Evolutionary conservation across 2,329 filamentous ascomycete species (phyloP), one percentile per base, ranked within the genome.

Genomic region (Cordyceps cicadae): DNA sequence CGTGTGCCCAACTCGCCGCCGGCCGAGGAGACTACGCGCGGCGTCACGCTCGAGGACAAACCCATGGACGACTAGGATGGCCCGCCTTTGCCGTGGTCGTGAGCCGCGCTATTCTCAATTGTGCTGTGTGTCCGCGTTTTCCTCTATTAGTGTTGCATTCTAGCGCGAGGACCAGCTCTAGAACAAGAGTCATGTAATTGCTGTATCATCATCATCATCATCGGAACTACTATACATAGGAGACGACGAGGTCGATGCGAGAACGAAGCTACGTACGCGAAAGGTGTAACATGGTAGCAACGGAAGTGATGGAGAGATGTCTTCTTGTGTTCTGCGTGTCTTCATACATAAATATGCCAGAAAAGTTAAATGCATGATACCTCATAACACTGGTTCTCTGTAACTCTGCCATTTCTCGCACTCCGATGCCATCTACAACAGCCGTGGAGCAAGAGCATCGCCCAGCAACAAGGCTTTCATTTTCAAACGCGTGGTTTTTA

Each of bases 11-110:
- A 65, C 41, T 68, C 69, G 3, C 69, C 72, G 3, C 69, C 72
- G n/a, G 61, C 63, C 49, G 72, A 74, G 32, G 62, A 65, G 50
- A 69, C 66, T 14, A 64, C 68, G 21, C 74, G 78, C n/a, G 79
- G 79, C 26, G 76, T 82, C 32, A 80, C 78, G 26, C 74, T 82
- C 43, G 79, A 81, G 63, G 79, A 82, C 66, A 77, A 75, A 66
- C 76, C 79, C 43, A 82, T 82, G 78, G 77, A 79, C 58, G 75
- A 81, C 64, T 81, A 77, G 52, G 29, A 29, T 29, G 29, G 29
- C 5, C 29, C 29, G 5, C 29, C 29, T 29, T 24, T n/a, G 48
- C 6, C 11, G 11, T 48, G 34, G 6, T 32, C 24, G 7, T 26
- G 7, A 8, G 12, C 2, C 37, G 15, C 15, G 37, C 5, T 41